Conservation (phyloP, 2,329 filamentous ascomycete genomes). For the Sphaerulina vaccinii region DNA sequence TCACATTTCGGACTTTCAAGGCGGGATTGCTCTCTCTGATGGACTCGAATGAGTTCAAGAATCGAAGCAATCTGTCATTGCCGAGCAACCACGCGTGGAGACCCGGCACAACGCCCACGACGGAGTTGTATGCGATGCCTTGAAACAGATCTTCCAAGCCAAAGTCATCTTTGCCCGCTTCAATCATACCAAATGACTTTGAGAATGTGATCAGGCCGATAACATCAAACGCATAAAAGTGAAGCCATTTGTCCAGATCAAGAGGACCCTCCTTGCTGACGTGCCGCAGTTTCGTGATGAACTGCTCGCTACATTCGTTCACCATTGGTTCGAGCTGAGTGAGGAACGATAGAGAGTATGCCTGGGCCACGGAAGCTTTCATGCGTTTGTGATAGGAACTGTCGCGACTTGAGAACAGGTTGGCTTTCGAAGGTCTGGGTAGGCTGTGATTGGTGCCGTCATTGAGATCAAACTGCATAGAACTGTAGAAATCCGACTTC, state of each 20-base stretch:
- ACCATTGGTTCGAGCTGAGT: slow-evolving; percentile 77
- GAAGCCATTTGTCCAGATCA: slow-evolving; percentile 10
- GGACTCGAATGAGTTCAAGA: background rate
- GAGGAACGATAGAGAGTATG: slow-evolving; percentile 58
- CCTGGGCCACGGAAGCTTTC: slow-evolving; percentile 27
- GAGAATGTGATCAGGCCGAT: slow-evolving; percentile 24
- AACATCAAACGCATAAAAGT: slow-evolving; percentile 24
- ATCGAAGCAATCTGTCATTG: background rate
- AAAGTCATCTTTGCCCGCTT: slow-evolving; percentile 16
- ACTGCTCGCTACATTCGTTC: slow-evolving; percentile 68
- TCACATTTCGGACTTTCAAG: slow-evolving; percentile 4
- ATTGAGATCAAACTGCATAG: slow-evolving; percentile 2
- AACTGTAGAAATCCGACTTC: slow-evolving; percentile 17
- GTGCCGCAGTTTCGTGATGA: slow-evolving; percentile 37
- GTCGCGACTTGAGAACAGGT: slow-evolving; percentile 8
- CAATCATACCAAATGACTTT: slow-evolving; percentile 22
- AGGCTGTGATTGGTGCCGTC: background rate
- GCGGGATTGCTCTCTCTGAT: slow-evolving; percentile 1
- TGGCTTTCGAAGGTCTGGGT: slow-evolving; percentile 3
- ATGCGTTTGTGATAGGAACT: slow-evolving; percentile 11
- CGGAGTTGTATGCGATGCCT: background rate
- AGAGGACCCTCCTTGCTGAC: background rate
- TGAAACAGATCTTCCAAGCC: slow-evolving; percentile 2
- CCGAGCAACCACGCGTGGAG: slow-evolving; percentile 1
- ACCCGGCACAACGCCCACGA: slow-evolving; percentile 4